Evolutionary conservation across 2,329 filamentous ascomycete genomes (phyloP).

Genomic region (Trichoderma sp.): DNA sequence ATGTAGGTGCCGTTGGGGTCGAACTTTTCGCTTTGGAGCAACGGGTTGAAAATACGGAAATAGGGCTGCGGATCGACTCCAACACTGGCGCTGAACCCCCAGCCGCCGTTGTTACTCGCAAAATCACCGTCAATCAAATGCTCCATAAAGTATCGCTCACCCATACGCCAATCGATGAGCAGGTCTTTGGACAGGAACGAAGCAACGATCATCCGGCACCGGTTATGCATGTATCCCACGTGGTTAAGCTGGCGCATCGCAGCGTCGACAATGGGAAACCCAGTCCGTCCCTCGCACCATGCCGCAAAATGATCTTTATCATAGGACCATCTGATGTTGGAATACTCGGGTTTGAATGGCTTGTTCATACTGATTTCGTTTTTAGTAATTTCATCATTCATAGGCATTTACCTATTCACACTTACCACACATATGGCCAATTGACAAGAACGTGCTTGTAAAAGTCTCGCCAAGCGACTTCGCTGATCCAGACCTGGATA

Average conservation of each 20-base stretch:
- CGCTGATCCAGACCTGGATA: constrained; percentile 73
- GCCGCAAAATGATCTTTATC: constrained; percentile 66
- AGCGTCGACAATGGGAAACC: constrained; percentile 82
- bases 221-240: constrained; percentile 80
- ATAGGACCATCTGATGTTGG: constrained; percentile 82
- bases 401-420: not conserved
- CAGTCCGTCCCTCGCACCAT: constrained; percentile 75
- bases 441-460: constrained; percentile 83
- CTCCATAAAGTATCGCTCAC: constrained; percentile 82
- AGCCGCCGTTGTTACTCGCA: constrained; percentile 70
- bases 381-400: constrained; percentile 1
- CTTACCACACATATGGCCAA: constrained; percentile 80
- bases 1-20: constrained; percentile 80
- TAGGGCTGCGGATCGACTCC: constrained; percentile 87
- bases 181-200: constrained; percentile 81
- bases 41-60: constrained; percentile 86
- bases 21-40: constrained; percentile 84
- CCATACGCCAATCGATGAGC: constrained; percentile 79
- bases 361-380: constrained; percentile 52
- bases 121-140: constrained; percentile 78
- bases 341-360: constrained; percentile 76
- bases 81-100: constrained; percentile 60
- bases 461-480: constrained; percentile 85
- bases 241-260: constrained; percentile 76
- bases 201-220: constrained; percentile 80